A percentile compares a stretch with the other conserved stretches of the same genome.
Evolutionary conservation across 768 basidiomycete species (phyloP).

Genomic region (Pleurotus salmoneostramineus): DNA sequence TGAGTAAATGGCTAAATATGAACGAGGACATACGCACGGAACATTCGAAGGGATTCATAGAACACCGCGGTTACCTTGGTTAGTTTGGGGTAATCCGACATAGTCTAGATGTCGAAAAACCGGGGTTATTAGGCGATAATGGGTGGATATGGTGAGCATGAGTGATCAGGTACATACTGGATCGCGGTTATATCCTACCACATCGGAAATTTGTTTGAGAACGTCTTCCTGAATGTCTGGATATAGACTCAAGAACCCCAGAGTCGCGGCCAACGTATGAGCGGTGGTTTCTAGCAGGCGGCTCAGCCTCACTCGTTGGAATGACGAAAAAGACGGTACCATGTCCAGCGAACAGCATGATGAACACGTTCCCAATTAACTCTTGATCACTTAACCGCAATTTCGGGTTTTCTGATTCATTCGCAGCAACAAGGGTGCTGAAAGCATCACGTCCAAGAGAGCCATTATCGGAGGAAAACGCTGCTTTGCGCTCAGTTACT

Average conservation of each 20-base stretch:
- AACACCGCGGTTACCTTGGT: constrained; percentile 41
- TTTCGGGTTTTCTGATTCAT: constrained; percentile 37
- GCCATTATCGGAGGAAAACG: constrained; percentile 15
- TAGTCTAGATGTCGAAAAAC: constrained; percentile 18
- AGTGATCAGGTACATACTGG: no score
- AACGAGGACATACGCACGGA: constrained; percentile 29
- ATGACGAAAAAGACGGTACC: constrained; percentile 18
- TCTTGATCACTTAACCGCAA: constrained; percentile 35
- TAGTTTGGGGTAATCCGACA: constrained; percentile 36
- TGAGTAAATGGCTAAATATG: neutral
- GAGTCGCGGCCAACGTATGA: constrained; percentile 39
- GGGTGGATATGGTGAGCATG: no score
- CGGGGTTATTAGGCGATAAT: no score
- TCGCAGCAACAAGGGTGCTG: constrained; percentile 40
- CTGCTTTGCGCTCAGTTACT: constrained; percentile 27
- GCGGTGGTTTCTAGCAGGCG: constrained; percentile 44
- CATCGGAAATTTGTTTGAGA: constrained; percentile 36
- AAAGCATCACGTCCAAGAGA: constrained; percentile 28
- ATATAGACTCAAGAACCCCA: constrained; percentile 41
- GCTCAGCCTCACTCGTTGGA: no score
- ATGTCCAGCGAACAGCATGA: constrained; percentile 56
- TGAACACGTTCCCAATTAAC: constrained; percentile 48
- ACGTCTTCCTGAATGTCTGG: constrained; percentile 47
- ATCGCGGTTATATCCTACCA: constrained; percentile 30
- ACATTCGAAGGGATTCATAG: constrained; percentile 41